Conservation (phyloP, 2,329 filamentous ascomycete genomes). For the Fusarium zealandicum region DNA sequence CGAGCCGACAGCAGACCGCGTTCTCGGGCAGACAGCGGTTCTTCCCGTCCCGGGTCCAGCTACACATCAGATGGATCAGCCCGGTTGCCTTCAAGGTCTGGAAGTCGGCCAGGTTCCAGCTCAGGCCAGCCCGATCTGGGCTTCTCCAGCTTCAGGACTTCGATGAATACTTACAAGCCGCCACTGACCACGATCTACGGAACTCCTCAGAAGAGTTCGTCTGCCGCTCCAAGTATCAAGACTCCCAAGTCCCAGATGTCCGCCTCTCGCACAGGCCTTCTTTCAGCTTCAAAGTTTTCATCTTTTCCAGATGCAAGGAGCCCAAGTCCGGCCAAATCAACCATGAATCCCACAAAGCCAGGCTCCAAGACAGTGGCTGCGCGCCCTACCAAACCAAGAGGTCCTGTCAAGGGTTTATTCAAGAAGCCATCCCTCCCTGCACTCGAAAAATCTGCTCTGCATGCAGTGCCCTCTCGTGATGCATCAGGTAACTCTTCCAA, state of each 20-base stretch:
- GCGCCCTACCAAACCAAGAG: constrained; percentile 57
- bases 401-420: constrained; percentile 61
- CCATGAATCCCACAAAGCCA: constrained; percentile 46
- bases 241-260: constrained; percentile 38
- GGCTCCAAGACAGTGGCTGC: constrained; percentile 57
- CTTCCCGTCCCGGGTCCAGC: constrained; percentile 63
- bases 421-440: constrained; percentile 62
- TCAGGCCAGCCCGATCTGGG: constrained; percentile 54
- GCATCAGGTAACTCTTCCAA: constrained; percentile 29
- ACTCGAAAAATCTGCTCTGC: constrained; percentile 41
- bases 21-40: constrained; percentile 55
- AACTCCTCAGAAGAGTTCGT: constrained; percentile 50
- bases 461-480: constrained; percentile 14
- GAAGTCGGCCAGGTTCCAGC: constrained; percentile 64
- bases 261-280: constrained; percentile 35
- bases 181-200: constrained; percentile 53
- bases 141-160: constrained; percentile 51
- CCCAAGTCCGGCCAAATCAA: constrained; percentile 51
- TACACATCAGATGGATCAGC: constrained; percentile 68
- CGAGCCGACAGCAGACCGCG: constrained; percentile 55
- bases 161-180: constrained; percentile 53
- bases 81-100: constrained; percentile 57
- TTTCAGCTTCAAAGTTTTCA: constrained; percentile 39
- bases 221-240: constrained; percentile 28
- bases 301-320: constrained; percentile 40